These are phyloP conservation scores for Termitomyces sp. DNA, from an alignment of 768 basidiomycete genomes.

Conservation along the genomic window DNA sequence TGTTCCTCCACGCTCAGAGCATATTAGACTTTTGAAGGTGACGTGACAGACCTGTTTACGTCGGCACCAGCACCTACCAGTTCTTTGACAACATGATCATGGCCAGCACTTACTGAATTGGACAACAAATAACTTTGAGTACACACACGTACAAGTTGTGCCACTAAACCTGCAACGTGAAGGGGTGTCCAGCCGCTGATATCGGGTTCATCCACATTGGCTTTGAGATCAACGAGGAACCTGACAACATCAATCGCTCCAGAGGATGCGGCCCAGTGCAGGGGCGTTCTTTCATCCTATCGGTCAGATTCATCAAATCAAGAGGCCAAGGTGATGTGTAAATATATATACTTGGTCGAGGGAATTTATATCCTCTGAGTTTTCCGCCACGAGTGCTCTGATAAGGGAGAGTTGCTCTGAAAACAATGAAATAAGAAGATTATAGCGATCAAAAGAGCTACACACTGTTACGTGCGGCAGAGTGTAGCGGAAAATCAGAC, in stretches of 20 bases:
- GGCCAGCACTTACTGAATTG: slow-evolving; percentile 70
- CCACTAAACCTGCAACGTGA: slow-evolving; percentile 62
- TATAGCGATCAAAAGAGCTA: background rate
- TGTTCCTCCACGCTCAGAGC: slow-evolving; percentile 21
- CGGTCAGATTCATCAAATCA: background rate
- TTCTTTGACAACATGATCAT: slow-evolving; percentile 68
- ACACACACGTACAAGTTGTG: background rate
- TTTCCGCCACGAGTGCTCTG: slow-evolving; percentile 55
- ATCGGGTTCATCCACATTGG: slow-evolving; percentile 64
- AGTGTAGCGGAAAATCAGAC: slow-evolving; percentile 44
- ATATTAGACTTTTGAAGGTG: slow-evolving; percentile 13
- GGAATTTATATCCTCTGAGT: slow-evolving; percentile 55
- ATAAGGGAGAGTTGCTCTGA: slow-evolving; percentile 70
- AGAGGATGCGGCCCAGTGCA: slow-evolving; percentile 83
- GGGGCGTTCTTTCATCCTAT: slow-evolving; percentile 72
- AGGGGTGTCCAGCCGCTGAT: slow-evolving; percentile 71
- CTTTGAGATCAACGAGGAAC: slow-evolving; percentile 65
- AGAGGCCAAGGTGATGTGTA: background rate
- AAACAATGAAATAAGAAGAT: background rate
- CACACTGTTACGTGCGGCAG: slow-evolving; percentile 66
- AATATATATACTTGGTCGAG: slow-evolving; percentile 49
- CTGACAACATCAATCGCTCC: slow-evolving; percentile 62
- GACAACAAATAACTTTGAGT: slow-evolving; percentile 13
- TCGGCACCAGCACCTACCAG: slow-evolving; percentile 80
- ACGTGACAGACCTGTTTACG: slow-evolving; percentile 45